These are phyloP conservation scores for Piper longum DNA, from an alignment of 164 flowering plant species.

Conservation along the genomic window DNA sequence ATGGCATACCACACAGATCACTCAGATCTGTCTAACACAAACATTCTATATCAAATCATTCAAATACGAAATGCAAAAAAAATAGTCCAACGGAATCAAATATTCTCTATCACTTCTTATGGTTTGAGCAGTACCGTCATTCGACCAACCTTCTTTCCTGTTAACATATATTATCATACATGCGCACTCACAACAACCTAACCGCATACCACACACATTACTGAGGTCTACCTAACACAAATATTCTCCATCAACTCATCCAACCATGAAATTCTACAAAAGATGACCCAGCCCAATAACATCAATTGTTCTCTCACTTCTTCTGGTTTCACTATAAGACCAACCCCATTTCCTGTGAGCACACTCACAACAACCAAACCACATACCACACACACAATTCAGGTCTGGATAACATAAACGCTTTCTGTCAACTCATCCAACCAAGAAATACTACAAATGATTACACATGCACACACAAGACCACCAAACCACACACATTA, in stretches of 20 bases:
- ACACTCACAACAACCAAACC: too few relatives aligned
- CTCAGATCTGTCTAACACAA: too few relatives aligned
- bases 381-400: too few relatives aligned
- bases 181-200: too few relatives aligned
- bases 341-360: too few relatives aligned
- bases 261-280: neutral
- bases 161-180: too few relatives aligned
- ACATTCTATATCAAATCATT: neutral
- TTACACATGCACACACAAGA: too few relatives aligned
- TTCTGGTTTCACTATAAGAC: too few relatives aligned
- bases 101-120: too few relatives aligned
- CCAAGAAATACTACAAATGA: neutral
- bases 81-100: constrained; percentile 38
- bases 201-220: neutral
- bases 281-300: constrained; percentile 29
- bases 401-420: too few relatives aligned
- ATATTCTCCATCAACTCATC: neutral
- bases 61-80: neutral
- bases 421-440: neutral
- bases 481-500: too few relatives aligned
- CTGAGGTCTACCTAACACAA: too few relatives aligned
- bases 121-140: constrained; percentile 9
- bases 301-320: constrained; percentile 15
- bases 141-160: neutral
- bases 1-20: neutral